Conservation (phyloP, 2,329 filamentous ascomycete species). For the Fusarium devonianum region DNA sequence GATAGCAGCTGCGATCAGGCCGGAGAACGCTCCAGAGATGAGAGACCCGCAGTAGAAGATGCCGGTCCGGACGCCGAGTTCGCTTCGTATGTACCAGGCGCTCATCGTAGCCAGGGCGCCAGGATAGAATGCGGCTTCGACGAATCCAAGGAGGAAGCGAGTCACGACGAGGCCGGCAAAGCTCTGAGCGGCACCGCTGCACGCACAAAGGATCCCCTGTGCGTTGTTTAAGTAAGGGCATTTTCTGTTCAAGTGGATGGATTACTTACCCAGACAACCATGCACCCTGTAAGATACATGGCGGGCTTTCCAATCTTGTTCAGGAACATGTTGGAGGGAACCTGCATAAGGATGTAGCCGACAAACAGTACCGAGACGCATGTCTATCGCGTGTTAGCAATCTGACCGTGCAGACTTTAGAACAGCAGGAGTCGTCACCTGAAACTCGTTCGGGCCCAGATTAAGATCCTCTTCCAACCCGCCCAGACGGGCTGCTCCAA, state of each 20-base stretch:
- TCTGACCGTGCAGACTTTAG: neutral
- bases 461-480: neutral
- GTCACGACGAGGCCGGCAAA: conserved; percentile 12
- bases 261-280: conserved; percentile 7
- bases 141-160: conserved; percentile 53
- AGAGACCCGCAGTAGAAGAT: conserved; percentile 67
- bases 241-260: neutral
- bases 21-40: conserved; percentile 72
- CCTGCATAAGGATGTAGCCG: conserved; percentile 20
- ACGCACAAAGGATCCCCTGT: conserved; percentile 12
- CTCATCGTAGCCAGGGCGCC: conserved; percentile 56
- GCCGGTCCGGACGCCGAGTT: conserved; percentile 68
- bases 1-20: conserved; percentile 67
- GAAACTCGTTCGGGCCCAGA: neutral
- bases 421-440: neutral
- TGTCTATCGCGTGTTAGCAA: neutral
- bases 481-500: neutral
- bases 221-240: too few species aligned
- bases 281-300: conserved; percentile 4
- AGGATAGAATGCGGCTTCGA: conserved; percentile 61
- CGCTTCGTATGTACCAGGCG: conserved; percentile 68
- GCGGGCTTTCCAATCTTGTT: conserved; percentile 20
- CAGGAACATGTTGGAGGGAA: conserved; percentile 15
- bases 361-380: conserved; percentile 15
- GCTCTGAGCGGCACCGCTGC: conserved; percentile 9